phyloP scores from a whole-genome alignment of 495 filamentous ascomycete species.

The Aspergillus cavernicola region DNA sequence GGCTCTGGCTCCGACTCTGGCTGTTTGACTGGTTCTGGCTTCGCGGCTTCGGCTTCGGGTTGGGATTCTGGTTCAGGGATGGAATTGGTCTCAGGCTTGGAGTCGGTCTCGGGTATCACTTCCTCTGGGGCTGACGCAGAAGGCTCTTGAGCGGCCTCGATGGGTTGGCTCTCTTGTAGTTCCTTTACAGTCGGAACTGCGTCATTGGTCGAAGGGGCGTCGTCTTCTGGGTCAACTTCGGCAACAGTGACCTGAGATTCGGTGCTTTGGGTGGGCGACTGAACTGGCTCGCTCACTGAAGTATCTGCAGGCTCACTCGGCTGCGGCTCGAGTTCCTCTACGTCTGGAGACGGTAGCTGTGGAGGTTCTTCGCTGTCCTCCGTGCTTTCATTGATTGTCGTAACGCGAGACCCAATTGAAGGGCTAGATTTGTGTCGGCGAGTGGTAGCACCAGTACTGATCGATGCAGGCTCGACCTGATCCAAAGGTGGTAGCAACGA shows the following conservation, averaged over 20 bases:
- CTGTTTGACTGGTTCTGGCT: conserved; percentile 14
- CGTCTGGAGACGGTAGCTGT: neutral
- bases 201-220: neutral
- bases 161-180: neutral
- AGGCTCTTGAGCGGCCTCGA: neutral
- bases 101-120: neutral
- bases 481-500: conserved; percentile 20
- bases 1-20: conserved; percentile 12
- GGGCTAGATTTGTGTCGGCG: conserved; percentile 70
- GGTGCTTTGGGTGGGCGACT: conserved; percentile 3
- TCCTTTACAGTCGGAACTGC: neutral
- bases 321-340: conserved; percentile 11
- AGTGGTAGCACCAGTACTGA: conserved; percentile 60
- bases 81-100: neutral
- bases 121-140: neutral
- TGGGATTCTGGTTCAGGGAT: neutral
- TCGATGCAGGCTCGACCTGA: conserved; percentile 36
- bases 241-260: conserved; percentile 22
- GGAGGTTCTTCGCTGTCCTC: conserved; percentile 53
- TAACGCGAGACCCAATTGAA: conserved; percentile 69
- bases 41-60: conserved; percentile 9
- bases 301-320: neutral
- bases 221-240: conserved; percentile 16
- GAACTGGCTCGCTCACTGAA: neutral
- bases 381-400: conserved; percentile 66